Conservation (phyloP, 2,329 filamentous ascomycete genomes). For the Cladosporium sp. region DNA sequence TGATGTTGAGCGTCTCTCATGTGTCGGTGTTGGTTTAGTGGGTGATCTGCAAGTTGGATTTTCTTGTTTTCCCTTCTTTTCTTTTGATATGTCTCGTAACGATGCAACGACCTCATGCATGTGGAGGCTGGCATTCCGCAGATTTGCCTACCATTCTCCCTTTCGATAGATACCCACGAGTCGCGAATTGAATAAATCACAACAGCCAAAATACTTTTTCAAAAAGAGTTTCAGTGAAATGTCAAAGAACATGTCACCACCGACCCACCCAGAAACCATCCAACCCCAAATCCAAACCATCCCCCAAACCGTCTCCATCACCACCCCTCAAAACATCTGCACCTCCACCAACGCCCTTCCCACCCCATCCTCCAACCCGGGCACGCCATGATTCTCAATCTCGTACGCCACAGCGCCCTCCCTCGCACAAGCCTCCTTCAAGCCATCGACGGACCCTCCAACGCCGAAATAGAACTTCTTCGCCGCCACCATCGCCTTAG, state of each 20-base stretch:
- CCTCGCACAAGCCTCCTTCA: slow-evolving; percentile 46
- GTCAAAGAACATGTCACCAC: no score
- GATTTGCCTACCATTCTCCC: not conserved
- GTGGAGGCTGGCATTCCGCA: not conserved
- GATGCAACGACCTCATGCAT: slow-evolving; percentile 4
- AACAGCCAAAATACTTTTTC: no score
- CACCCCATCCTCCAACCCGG: slow-evolving; percentile 39
- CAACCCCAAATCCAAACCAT: no score
- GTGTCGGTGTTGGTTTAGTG: no score
- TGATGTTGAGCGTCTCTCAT: not conserved
- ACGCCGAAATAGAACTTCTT: slow-evolving; percentile 84
- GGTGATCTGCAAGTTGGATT: not conserved
- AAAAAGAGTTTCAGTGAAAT: no score
- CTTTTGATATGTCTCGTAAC: not conserved
- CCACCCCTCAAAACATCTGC: slow-evolving; percentile 33
- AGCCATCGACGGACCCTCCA: slow-evolving; percentile 75
- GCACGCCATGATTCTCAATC: slow-evolving; percentile 44
- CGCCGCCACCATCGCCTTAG: slow-evolving; percentile 65
- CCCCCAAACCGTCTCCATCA: no score
- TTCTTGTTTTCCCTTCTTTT: slow-evolving; percentile 9
- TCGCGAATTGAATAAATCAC: not conserved
- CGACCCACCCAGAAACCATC: no score
- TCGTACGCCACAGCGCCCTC: slow-evolving; percentile 44
- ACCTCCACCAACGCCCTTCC: slow-evolving; percentile 46
- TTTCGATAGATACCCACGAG: slow-evolving; percentile 9